Percentiles rank a stretch among this genome's conserved stretches.
phyloP scores from a whole-genome alignment of 306 rosid genomes.

The Dalbergia oliveri region DNA sequence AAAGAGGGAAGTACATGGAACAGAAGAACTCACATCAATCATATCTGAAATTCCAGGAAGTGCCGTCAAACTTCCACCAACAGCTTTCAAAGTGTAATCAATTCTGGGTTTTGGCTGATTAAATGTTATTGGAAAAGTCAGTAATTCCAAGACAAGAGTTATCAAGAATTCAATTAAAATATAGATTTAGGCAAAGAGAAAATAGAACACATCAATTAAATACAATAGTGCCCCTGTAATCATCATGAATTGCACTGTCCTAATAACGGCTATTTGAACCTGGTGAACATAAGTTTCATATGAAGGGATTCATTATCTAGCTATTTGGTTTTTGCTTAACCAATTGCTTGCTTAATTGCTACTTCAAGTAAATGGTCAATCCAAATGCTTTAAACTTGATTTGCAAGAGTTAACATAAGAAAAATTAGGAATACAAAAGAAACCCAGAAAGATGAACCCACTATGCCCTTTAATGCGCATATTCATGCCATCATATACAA shows the following conservation, averaged over 20 bases:
- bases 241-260: neutral
- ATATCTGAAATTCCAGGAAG: conserved; percentile 97
- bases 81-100: conserved; percentile 88
- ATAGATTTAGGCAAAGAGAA: conserved; percentile 37
- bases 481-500: conserved; percentile 1
- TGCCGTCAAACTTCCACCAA: conserved; percentile 97
- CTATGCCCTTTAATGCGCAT: neutral
- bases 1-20: conserved; percentile 16
- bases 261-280: neutral
- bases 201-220: conserved; percentile 9
- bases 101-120: conserved; percentile 92
- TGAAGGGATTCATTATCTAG: neutral
- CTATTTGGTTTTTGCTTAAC: neutral
- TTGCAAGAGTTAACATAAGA: neutral
- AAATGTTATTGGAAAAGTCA: conserved; percentile 38
- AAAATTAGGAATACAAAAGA: neutral
- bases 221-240: neutral
- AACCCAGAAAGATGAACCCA: neutral
- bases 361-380: neutral
- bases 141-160: conserved; percentile 28
- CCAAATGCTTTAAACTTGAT: conserved; percentile 20
- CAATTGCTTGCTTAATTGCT: conserved; percentile 2
- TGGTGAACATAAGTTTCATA: neutral
- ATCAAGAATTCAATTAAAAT: conserved; percentile 27
- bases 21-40: conserved; percentile 83